phyloP scores from a whole-genome alignment of 2,329 filamentous ascomycete species.

The Stromatinia cepivora region DNA sequence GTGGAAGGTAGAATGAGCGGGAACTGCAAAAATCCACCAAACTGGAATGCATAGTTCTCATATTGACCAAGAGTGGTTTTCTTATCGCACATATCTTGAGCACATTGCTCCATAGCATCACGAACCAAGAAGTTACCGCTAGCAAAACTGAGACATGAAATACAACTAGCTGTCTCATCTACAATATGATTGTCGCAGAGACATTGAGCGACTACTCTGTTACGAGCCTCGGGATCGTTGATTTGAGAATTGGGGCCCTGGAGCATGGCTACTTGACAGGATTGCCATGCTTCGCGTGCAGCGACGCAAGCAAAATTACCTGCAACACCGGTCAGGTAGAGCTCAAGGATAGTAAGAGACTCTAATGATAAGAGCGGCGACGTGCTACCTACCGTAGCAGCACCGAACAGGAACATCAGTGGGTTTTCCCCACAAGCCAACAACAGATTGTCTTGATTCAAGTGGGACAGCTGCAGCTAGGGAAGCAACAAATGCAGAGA shows the following conservation, averaged over 20 bases:
- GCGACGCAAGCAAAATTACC: background rate
- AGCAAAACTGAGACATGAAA: background rate
- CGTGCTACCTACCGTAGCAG: conserved; percentile 4
- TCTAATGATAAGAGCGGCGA: no score
- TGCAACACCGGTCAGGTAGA: background rate
- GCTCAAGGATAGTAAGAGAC: background rate
- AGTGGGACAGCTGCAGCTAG: background rate
- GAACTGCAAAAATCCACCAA: background rate
- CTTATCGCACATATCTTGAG: background rate
- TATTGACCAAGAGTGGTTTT: background rate
- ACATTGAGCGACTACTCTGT: background rate
- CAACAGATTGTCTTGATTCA: background rate
- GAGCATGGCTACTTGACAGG: background rate
- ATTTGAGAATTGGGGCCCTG: background rate
- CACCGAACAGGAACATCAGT: background rate
- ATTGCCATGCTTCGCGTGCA: background rate
- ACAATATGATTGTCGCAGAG: background rate
- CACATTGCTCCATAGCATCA: background rate
- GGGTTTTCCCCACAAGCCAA: conserved; percentile 1
- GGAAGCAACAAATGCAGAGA: background rate
- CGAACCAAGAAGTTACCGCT: background rate
- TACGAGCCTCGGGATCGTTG: background rate
- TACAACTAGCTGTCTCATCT: background rate
- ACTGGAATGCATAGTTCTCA: conserved; percentile 1
- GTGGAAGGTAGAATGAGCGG: conserved; percentile 10